These are phyloP conservation scores for Leishmania martiniquensis DNA, from an alignment of 208 protist genomes.

Conservation along the genomic window DNA sequence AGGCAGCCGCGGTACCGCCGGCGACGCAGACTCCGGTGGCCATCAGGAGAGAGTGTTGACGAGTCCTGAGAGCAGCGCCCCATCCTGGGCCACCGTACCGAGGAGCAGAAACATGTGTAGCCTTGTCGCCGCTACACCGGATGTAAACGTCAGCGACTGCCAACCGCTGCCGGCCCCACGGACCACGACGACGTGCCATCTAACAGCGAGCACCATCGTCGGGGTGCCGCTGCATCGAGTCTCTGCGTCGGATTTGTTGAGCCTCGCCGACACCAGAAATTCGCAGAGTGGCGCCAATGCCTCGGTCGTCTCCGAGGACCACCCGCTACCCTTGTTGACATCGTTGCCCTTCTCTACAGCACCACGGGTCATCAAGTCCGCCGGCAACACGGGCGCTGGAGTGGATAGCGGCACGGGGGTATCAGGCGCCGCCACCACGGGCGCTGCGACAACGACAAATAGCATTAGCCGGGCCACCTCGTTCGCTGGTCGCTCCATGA, in stretches of 20 bases:
- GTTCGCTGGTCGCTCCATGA: slow-evolving; percentile 38
- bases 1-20: not conserved
- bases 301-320: not conserved
- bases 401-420: not conserved
- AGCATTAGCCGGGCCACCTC: slow-evolving; percentile 5
- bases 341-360: slow-evolving; percentile 2
- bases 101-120: not conserved
- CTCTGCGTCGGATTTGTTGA: slow-evolving; percentile 4
- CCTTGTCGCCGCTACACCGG: slow-evolving; percentile 11
- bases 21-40: not conserved
- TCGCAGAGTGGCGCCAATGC: slow-evolving; percentile 4
- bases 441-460: not conserved
- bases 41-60: not conserved
- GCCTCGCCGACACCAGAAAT: not conserved
- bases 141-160: slow-evolving; percentile 13
- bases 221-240: not conserved
- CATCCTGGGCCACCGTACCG: not conserved
- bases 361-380: not conserved
- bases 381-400: not conserved
- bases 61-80: not conserved
- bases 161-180: not conserved
- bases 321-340: slow-evolving; percentile 19
- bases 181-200: not conserved
- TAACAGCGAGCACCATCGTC: not conserved
- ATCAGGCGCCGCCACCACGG: not conserved